Evolutionary conservation across 306 rosid genomes (phyloP).

Genomic region (Dryas alaskensis): DNA sequence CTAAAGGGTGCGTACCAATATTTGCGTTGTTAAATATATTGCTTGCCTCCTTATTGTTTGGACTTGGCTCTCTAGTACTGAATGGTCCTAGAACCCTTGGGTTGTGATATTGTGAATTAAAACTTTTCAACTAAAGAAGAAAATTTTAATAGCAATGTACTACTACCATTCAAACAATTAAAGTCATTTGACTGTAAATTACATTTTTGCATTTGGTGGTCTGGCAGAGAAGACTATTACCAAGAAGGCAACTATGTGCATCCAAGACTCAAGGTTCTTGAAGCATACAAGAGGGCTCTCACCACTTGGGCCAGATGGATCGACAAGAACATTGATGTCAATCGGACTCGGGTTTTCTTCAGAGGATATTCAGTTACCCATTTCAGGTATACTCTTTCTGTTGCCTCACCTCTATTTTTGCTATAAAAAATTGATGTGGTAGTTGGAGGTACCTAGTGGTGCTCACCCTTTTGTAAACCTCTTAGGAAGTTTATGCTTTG

Average conservation of each 20-base stretch:
- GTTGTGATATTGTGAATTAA: conserved; percentile 6
- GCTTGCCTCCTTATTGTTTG: not conserved
- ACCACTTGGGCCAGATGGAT: conserved; percentile 90
- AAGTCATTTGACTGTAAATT: conserved; percentile 10
- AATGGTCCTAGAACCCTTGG: conserved; percentile 10
- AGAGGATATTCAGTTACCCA: conserved; percentile 90
- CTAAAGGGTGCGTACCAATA: conserved; percentile 61
- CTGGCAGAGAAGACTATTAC: conserved; percentile 78
- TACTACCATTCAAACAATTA: not conserved
- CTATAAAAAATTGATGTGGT: not conserved
- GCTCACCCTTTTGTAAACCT: not conserved
- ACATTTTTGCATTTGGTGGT: conserved; percentile 22
- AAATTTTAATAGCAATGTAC: not conserved
- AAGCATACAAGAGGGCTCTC: conserved; percentile 81
- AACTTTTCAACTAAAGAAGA: not conserved
- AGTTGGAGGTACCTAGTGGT: not conserved
- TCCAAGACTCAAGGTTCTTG: conserved; percentile 72
- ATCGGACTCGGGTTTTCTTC: conserved; percentile 74
- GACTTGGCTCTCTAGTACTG: not conserved
- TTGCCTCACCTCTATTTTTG: not conserved
- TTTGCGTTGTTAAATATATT: conserved; percentile 8
- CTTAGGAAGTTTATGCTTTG: not conserved
- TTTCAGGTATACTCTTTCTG: conserved; percentile 57
- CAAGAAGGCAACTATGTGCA: conserved; percentile 83
- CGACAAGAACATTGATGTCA: conserved; percentile 51